Evolutionary conservation across 164 flowering plant genomes (phyloP).

Genomic region (Taxillus chinensis): DNA sequence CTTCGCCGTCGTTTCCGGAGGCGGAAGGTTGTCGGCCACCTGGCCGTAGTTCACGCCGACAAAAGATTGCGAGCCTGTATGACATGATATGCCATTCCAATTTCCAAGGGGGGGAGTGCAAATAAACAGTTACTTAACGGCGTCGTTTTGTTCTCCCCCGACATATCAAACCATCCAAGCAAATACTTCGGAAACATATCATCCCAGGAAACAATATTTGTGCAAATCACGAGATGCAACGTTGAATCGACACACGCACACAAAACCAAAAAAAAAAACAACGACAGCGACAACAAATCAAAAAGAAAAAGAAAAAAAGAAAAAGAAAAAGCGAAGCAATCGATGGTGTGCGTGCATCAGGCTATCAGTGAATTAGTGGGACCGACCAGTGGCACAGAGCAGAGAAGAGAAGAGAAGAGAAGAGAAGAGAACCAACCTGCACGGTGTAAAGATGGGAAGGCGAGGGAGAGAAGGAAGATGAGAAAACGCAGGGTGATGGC

Average conservation of each 20-base stretch:
- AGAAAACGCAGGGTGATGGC: neutral
- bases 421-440: constrained; percentile 6
- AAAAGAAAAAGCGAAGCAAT: neutral
- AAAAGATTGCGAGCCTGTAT: constrained; percentile 31
- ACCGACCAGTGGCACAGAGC: too few relatives aligned
- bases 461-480: constrained; percentile 9
- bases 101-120: neutral
- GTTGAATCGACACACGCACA: neutral
- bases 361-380: too few relatives aligned
- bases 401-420: neutral
- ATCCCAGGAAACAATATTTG: too few relatives aligned
- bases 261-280: neutral
- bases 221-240: neutral
- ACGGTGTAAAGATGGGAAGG: neutral
- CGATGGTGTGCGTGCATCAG: too few relatives aligned
- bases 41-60: constrained; percentile 44
- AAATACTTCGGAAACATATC: too few relatives aligned
- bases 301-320: neutral
- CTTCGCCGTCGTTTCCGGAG: constrained; percentile 36
- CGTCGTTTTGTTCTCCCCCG: too few relatives aligned
- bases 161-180: too few relatives aligned
- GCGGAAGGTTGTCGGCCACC: constrained; percentile 49
- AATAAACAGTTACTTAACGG: neutral
- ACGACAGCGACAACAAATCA: neutral
- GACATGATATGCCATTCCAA: neutral